phyloP scores from a whole-genome alignment of 1,284 basidiomycete species.

The Leucoagaricus sp. region DNA sequence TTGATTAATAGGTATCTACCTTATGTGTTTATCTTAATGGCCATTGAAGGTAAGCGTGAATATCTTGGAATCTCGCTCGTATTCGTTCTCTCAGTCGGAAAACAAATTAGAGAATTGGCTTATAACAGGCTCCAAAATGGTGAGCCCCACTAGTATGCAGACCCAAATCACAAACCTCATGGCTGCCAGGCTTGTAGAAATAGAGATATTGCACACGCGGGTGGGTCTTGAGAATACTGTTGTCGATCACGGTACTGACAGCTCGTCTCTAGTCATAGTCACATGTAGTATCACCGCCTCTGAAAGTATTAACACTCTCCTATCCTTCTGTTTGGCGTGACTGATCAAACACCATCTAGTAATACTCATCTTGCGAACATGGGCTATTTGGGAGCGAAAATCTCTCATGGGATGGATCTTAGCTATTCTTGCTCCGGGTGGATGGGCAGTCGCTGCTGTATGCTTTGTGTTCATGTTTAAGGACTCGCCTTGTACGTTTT shows the following conservation, averaged over 20 bases:
- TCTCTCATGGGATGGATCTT: background rate
- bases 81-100: background rate
- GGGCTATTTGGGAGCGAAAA: slow-evolving; percentile 5
- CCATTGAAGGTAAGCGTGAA: background rate
- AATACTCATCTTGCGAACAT: slow-evolving; percentile 2
- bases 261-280: background rate
- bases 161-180: background rate
- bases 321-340: background rate
- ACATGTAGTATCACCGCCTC: background rate
- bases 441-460: background rate
- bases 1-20: slow-evolving; percentile 5
- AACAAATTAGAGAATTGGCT: background rate
- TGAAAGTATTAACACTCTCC: background rate
- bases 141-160: background rate
- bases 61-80: background rate
- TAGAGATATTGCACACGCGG: background rate
- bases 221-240: background rate
- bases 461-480: background rate
- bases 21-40: background rate
- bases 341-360: background rate
- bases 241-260: background rate
- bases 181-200: background rate
- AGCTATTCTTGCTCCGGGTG: background rate
- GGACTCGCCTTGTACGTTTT: background rate
- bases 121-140: background rate